Evolutionary conservation across 257 asterid genomes (phyloP), one percentile per base, ranked within the genome.

Genomic region (Rehmannia glutinosa): DNA sequence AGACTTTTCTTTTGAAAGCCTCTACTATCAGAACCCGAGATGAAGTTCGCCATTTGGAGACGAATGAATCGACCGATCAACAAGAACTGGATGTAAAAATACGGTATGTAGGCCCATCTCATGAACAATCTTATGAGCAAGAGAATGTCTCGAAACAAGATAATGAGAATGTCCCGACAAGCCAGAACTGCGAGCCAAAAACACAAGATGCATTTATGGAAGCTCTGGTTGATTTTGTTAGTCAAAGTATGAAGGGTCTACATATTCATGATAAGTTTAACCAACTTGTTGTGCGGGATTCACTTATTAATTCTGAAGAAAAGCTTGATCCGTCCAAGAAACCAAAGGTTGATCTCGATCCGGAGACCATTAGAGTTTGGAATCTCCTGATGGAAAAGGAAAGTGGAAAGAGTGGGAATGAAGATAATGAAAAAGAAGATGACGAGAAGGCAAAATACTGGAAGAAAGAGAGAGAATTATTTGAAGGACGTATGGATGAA

Each of bases 291-390:
- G 66, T 59, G 75, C 41, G 25, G 15, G 54, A 62, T 4, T 54
- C 63, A 43, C 17, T 84, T 52, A 30, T 63, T 36, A 73, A 57
- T 35, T 36, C 46, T 25, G 51, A 53, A 15, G 57, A 42, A 19
- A 75, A 64, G 41, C 0, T 1, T 41, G 62, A 49, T 49, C 49
- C 57, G 36, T 4, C n/a, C 2, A 81, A 76, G 49, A 49, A 4
- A 2, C 68, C 84, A 23, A 71, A 36, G 42, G 78, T 87, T 64
- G 78, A 80, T 69, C 47, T 81, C n/a, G 95, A 82, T 46, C 11
- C 6, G n/a, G n/a, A n/a, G n/a, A n/a, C n/a, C n/a, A n/a, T n/a
- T n/a, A 59, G 74, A 54, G 49, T 21, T 46, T 87, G 87, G n/a
- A n/a, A n/a, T n/a, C n/a, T 39, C 12, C 49, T 80, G 49, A 80